Evolutionary conservation across 78 protist species (phyloP).

Genomic region (Planoprotostelium fungivorum): DNA sequence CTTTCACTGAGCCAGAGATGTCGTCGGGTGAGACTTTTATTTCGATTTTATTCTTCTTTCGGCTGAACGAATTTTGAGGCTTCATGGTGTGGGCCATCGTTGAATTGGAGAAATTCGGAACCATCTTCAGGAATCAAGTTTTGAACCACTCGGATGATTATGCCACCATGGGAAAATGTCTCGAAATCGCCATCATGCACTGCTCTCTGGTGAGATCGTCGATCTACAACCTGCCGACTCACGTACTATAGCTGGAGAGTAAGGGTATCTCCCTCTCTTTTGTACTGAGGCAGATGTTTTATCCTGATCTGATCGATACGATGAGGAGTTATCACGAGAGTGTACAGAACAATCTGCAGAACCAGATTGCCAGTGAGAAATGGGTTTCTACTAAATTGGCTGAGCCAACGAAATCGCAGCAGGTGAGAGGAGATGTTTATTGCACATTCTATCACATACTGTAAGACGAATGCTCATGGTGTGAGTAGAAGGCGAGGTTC

Average conservation of each 20-base stretch:
- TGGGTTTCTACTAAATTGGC: background rate
- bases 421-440: no score
- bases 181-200: background rate
- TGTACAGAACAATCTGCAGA: background rate
- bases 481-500: no score
- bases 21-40: background rate
- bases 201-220: background rate
- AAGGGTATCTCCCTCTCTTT: background rate
- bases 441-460: no score
- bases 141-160: background rate
- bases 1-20: background rate
- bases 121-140: background rate
- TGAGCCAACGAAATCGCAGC: background rate
- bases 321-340: background rate
- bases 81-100: background rate
- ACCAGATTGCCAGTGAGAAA: background rate
- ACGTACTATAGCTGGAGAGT: background rate
- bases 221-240: background rate
- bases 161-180: background rate
- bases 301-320: background rate
- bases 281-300: background rate
- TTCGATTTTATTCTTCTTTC: background rate
- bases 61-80: background rate
- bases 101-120: background rate
- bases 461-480: no score